Conservation (phyloP, 148 eudicot genomes). For the Suaeda aralocaspica region DNA sequence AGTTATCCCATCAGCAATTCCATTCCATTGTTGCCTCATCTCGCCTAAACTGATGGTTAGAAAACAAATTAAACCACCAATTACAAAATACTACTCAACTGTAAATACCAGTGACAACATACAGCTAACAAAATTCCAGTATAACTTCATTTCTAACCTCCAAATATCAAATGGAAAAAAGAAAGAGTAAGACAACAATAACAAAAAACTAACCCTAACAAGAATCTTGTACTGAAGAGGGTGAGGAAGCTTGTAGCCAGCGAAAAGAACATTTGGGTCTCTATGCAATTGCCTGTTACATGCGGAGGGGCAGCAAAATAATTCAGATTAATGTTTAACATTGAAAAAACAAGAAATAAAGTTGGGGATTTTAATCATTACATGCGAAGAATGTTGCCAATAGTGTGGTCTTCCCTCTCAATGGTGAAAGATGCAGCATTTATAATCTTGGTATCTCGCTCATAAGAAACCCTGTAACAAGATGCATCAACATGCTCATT, state of each 20-base stretch:
- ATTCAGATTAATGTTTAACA: neutral
- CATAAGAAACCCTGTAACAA: slow-evolving; percentile 72
- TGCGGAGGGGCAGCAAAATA: neutral
- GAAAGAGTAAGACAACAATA: neutral
- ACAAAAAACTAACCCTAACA: slow-evolving; percentile 57
- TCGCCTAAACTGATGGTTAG: too few species aligned
- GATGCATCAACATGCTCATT: neutral
- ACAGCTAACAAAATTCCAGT: neutral
- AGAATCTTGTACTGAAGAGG: slow-evolving; percentile 97
- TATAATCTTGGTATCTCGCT: slow-evolving; percentile 92
- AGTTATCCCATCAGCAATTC: too few species aligned
- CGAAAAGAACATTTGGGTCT: slow-evolving; percentile 84
- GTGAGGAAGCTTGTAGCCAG: slow-evolving; percentile 98
- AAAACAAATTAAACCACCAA: too few species aligned
- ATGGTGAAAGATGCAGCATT: slow-evolving; percentile 95
- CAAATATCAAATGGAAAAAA: neutral
- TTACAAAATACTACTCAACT: too few species aligned
- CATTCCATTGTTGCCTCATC: too few species aligned
- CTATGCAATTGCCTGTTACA: slow-evolving; percentile 82
- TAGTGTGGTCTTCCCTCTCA: slow-evolving; percentile 92
- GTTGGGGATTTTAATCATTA: slow-evolving; percentile 9
- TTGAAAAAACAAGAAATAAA: neutral
- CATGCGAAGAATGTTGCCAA: slow-evolving; percentile 97
- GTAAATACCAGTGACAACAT: too few species aligned
- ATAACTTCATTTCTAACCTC: neutral